Evolutionary conservation across 345 rosid genomes (phyloP).

Genomic region (Populus deltoides): DNA sequence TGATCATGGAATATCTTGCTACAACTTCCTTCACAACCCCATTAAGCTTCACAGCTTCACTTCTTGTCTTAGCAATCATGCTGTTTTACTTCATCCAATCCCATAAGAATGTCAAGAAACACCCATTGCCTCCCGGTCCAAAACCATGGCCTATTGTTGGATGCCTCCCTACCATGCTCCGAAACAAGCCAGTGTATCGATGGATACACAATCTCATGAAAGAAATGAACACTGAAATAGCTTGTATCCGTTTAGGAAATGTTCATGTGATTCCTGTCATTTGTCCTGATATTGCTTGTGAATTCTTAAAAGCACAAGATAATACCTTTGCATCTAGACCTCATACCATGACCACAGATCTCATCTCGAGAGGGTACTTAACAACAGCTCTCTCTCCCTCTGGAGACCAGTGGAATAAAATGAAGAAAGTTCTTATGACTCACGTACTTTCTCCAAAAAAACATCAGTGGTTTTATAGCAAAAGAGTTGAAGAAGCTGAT

Average conservation of each 20-base stretch:
- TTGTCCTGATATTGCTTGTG: slow-evolving; percentile 33
- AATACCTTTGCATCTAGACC: slow-evolving; percentile 43
- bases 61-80: no score
- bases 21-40: no score
- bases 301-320: slow-evolving; percentile 42
- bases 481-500: slow-evolving; percentile 44
- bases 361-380: slow-evolving; percentile 28
- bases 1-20: no score
- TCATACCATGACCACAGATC: slow-evolving; percentile 17
- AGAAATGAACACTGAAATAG: slow-evolving; percentile 32
- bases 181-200: slow-evolving; percentile 33
- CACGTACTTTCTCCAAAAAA: background rate
- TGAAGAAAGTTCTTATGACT: slow-evolving; percentile 34
- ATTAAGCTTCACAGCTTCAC: no score
- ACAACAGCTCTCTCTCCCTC: slow-evolving; percentile 31
- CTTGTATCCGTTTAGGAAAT: slow-evolving; percentile 38
- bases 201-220: slow-evolving; percentile 44
- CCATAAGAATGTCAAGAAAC: background rate
- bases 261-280: slow-evolving; percentile 40
- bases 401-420: slow-evolving; percentile 51
- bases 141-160: slow-evolving; percentile 47
- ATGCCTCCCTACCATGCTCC: slow-evolving; percentile 28
- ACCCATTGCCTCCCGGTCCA: slow-evolving; percentile 33
- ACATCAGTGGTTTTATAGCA: slow-evolving; percentile 10
- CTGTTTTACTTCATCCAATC: no score